Conservation (phyloP, 2,329 filamentous ascomycete species). For the Truncatella angustata region DNA sequence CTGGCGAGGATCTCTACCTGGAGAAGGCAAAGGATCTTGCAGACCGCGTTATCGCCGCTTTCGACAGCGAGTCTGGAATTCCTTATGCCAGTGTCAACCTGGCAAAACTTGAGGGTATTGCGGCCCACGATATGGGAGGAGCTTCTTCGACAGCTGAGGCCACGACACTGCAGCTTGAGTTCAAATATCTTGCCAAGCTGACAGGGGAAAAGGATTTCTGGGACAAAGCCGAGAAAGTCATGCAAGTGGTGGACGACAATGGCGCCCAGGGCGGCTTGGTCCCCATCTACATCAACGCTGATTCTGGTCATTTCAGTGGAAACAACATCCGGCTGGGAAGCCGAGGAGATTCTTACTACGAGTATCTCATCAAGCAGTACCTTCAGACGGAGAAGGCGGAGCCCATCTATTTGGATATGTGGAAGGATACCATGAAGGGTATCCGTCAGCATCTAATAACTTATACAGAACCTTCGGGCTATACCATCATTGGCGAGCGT, state of each 20-base stretch:
- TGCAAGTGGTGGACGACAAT: slow-evolving; percentile 85
- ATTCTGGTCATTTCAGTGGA: slow-evolving; percentile 75
- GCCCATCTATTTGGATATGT: slow-evolving; percentile 84
- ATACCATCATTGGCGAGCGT: slow-evolving; percentile 89
- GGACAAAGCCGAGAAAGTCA: slow-evolving; percentile 87
- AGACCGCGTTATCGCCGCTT: slow-evolving; percentile 82
- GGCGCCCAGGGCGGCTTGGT: slow-evolving; percentile 77
- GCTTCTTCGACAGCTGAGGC: slow-evolving; percentile 94
- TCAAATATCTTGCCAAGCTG: slow-evolving; percentile 94
- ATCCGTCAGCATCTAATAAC: slow-evolving; percentile 91
- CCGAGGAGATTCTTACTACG: slow-evolving; percentile 95
- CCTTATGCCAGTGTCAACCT: slow-evolving; percentile 91
- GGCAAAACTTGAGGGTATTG: slow-evolving; percentile 70
- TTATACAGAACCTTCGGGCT: slow-evolving; percentile 75
- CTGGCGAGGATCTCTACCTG: slow-evolving; percentile 87
- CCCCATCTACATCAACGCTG: slow-evolving; percentile 86
- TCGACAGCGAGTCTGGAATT: slow-evolving; percentile 81
- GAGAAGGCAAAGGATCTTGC: slow-evolving; percentile 95
- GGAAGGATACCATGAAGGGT: slow-evolving; percentile 80
- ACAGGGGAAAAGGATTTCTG: slow-evolving; percentile 92
- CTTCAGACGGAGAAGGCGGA: slow-evolving; percentile 89
- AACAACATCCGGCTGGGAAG: slow-evolving; percentile 89
- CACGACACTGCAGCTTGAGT: slow-evolving; percentile 87
- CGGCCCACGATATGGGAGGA: slow-evolving; percentile 79
- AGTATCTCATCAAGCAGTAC: slow-evolving; percentile 98